Evolutionary conservation across 2,329 filamentous ascomycete species (phyloP).

Genomic region (Colletotrichum kahawae): DNA sequence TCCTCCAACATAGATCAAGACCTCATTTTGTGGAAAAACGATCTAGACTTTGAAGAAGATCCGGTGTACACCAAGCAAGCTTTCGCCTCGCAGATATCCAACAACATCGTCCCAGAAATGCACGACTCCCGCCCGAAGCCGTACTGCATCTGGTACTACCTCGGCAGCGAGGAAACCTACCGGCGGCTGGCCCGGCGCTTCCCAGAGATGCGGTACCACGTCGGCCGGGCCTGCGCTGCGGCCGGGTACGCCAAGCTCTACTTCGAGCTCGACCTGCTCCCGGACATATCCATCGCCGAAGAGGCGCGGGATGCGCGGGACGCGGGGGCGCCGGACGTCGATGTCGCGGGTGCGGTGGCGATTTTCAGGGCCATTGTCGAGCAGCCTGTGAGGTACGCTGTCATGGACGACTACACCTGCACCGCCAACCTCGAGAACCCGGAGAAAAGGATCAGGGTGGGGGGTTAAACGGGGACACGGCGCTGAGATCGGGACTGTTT

Average conservation of each 20-base stretch:
- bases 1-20: background rate
- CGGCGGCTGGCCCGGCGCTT: constrained; percentile 33
- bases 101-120: constrained; percentile 26
- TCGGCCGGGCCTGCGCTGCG: constrained; percentile 43
- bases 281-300: constrained; percentile 39
- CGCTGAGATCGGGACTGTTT: background rate
- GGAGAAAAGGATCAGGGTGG: background rate
- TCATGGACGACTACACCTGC: constrained; percentile 42
- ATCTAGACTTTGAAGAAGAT: background rate
- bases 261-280: constrained; percentile 38
- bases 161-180: constrained; percentile 40
- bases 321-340: fast-evolving
- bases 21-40: background rate
- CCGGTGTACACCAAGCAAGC: background rate
- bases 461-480: background rate
- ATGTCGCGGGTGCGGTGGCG: background rate
- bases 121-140: constrained; percentile 26
- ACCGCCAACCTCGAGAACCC: background rate
- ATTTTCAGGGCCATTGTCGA: constrained; percentile 38
- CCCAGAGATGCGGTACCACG: constrained; percentile 39
- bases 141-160: constrained; percentile 46
- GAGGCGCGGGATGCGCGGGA: constrained; percentile 35
- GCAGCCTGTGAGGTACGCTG: constrained; percentile 28
- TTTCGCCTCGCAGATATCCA: background rate
- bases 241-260: constrained; percentile 40